Percentiles rank a stretch among this genome's conserved stretches.
Conservation (phyloP, 2,329 filamentous ascomycete genomes). For the Annulohypoxylon truncatum region DNA sequence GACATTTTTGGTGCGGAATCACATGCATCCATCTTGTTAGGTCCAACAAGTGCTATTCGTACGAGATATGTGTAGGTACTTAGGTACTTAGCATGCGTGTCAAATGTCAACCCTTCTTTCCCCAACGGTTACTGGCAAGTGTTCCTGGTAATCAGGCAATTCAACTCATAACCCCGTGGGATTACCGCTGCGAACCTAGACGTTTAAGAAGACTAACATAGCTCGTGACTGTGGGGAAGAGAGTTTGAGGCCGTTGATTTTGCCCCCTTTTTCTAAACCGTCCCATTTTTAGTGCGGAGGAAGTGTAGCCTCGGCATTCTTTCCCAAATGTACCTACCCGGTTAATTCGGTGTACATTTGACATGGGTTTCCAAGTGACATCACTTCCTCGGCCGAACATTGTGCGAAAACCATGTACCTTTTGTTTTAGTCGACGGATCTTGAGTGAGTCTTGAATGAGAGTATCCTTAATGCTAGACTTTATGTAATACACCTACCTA, state of each 20-base stretch:
- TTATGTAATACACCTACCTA: constrained; percentile 11
- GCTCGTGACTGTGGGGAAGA: constrained; percentile 43
- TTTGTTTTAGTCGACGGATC: constrained; percentile 3
- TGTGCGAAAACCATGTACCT: constrained; percentile 27
- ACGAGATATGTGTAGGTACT: neutral
- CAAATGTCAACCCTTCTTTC: neutral
- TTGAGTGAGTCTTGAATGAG: neutral
- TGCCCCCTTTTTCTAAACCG: constrained; percentile 26
- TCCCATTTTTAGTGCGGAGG: constrained; percentile 23
- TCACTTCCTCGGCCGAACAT: constrained; percentile 40
- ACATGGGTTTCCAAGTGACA: constrained; percentile 30
- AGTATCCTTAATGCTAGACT: neutral
- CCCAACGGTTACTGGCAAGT: neutral
- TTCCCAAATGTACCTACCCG: constrained; percentile 33
- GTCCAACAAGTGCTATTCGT: neutral
- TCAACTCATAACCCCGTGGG: constrained; percentile 24
- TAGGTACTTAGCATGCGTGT: neutral
- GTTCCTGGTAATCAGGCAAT: constrained; percentile 31
- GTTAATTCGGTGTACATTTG: constrained; percentile 33
- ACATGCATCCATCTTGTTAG: constrained; percentile 26
- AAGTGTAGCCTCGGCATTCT: constrained; percentile 41
- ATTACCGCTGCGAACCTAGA: constrained; percentile 13
- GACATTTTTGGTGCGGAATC: constrained; percentile 21
- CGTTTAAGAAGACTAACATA: constrained; percentile 22
- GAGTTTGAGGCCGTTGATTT: constrained; percentile 36